Conservation (phyloP, 352 stramenopile species). For the Globisporangium spinosum region DNA sequence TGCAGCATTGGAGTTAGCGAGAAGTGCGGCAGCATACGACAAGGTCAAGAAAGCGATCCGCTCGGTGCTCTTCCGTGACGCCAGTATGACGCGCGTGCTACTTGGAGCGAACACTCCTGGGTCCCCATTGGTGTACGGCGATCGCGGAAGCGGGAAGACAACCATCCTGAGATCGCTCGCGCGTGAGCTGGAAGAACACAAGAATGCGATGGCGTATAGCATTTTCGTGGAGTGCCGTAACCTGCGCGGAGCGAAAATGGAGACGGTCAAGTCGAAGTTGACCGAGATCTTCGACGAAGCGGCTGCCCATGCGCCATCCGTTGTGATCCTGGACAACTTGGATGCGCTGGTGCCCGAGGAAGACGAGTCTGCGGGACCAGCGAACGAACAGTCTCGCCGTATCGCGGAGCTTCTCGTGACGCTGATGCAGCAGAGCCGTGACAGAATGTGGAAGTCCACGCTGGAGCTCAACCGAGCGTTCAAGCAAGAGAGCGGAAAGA, state of each 20-base stretch:
- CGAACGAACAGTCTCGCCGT: conserved; percentile 85
- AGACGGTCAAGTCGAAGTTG: conserved; percentile 68
- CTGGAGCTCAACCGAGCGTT: conserved; percentile 53
- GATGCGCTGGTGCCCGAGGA: conserved; percentile 80
- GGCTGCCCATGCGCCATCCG: conserved; percentile 36
- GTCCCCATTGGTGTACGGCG: conserved; percentile 66
- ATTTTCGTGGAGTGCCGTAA: conserved; percentile 62
- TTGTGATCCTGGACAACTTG: conserved; percentile 83
- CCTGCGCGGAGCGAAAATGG: conserved; percentile 85
- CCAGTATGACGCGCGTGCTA: conserved; percentile 48
- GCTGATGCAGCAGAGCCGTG: conserved; percentile 45
- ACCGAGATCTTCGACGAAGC: conserved; percentile 56
- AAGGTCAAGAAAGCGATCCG: conserved; percentile 42
- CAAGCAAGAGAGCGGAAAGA: conserved; percentile 33
- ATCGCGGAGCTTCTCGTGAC: conserved; percentile 74
- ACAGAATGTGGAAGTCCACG: conserved; percentile 60
- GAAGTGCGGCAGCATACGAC: conserved; percentile 40
- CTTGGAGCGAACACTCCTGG: conserved; percentile 55
- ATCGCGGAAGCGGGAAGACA: conserved; percentile 76
- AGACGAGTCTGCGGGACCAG: conserved; percentile 59
- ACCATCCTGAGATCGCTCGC: conserved; percentile 54
- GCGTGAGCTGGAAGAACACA: conserved; percentile 30
- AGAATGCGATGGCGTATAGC: conserved; percentile 36
- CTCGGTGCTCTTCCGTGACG: conserved; percentile 46
- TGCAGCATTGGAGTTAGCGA: conserved; percentile 38